Percentiles rank a stretch among this genome's conserved stretches.
These are phyloP conservation scores for Daldinia concentrica DNA, from an alignment of 495 filamentous ascomycete genomes.

Conservation along the genomic window DNA sequence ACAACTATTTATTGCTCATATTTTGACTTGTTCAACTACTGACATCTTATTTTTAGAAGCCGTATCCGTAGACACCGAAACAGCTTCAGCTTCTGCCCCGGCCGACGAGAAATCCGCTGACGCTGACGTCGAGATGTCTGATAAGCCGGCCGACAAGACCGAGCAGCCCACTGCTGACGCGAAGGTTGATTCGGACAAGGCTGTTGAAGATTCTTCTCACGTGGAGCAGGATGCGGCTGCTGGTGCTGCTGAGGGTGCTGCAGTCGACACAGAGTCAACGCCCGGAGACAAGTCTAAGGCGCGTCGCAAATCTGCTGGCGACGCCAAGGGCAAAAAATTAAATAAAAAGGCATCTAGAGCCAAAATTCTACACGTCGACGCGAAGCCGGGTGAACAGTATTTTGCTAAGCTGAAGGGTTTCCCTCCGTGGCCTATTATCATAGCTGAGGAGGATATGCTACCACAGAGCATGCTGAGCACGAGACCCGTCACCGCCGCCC, in stretches of 20 bases:
- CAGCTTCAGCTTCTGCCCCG: constrained; percentile 26
- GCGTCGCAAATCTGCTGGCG: constrained; percentile 74
- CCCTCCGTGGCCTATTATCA: constrained; percentile 88
- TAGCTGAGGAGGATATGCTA: constrained; percentile 92
- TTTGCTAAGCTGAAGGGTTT: constrained; percentile 89
- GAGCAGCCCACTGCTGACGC: constrained; percentile 37
- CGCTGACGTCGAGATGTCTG: constrained; percentile 47
- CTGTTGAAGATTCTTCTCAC: constrained; percentile 29
- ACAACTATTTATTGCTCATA: not conserved
- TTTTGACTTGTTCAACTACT: constrained; percentile 7
- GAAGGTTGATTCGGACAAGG: constrained; percentile 40
- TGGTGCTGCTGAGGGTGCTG: constrained; percentile 42
- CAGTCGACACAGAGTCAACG: constrained; percentile 29
- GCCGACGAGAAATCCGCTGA: constrained; percentile 37
- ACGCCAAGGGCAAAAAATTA: constrained; percentile 79
- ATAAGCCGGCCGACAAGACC: constrained; percentile 28
- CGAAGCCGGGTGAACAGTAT: constrained; percentile 85
- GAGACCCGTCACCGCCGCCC: constrained; percentile 82
- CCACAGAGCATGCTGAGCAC: constrained; percentile 72
- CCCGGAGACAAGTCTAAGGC: constrained; percentile 56
- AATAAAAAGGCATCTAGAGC: constrained; percentile 83
- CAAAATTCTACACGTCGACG: constrained; percentile 75
- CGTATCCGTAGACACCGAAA: constrained; percentile 10
- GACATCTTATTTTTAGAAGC: constrained; percentile 16
- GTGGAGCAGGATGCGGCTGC: constrained; percentile 25